Evolutionary conservation across 768 basidiomycete species (phyloP).

Genomic region (Ramaria rubella): DNA sequence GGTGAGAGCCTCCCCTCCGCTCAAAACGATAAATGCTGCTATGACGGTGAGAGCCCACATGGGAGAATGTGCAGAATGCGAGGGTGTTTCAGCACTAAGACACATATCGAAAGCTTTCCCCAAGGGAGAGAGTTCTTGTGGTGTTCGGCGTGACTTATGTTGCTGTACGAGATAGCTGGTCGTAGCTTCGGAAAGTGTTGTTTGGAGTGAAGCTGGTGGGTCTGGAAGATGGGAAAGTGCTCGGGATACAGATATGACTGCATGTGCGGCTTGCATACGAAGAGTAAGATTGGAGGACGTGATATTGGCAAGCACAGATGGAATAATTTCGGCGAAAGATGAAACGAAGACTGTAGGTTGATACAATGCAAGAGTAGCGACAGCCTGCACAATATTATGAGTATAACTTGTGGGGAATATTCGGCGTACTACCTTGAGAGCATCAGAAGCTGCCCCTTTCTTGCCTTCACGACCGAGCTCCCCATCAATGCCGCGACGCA

Average conservation of each 20-base stretch:
- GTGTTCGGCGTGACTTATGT: conserved; percentile 25
- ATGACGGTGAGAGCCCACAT: conserved; percentile 71
- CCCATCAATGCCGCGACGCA: conserved; percentile 73
- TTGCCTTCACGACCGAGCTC: conserved; percentile 86
- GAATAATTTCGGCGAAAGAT: conserved; percentile 52
- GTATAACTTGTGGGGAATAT: conserved; percentile 5
- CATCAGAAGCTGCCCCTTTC: conserved; percentile 74
- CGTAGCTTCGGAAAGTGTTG: neutral
- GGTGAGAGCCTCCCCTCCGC: conserved; percentile 36
- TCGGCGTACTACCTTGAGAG: conserved; percentile 53
- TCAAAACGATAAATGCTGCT: conserved; percentile 57
- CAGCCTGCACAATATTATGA: conserved; percentile 41
- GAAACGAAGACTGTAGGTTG: conserved; percentile 66
- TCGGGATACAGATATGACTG: conserved; percentile 61
- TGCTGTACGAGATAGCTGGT: conserved; percentile 24
- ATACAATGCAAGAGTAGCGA: conserved; percentile 57
- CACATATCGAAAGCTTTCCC: conserved; percentile 63
- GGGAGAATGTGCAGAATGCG: conserved; percentile 64
- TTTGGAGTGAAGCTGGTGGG: neutral
- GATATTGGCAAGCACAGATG: conserved; percentile 55
- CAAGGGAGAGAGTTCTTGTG: conserved; percentile 42
- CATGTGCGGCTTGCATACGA: conserved; percentile 68
- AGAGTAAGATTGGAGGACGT: conserved; percentile 59
- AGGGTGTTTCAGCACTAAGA: conserved; percentile 46
- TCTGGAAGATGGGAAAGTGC: conserved; percentile 31